phyloP scores from a whole-genome alignment of 768 basidiomycete species.

The Lactifluus pinguis region DNA sequence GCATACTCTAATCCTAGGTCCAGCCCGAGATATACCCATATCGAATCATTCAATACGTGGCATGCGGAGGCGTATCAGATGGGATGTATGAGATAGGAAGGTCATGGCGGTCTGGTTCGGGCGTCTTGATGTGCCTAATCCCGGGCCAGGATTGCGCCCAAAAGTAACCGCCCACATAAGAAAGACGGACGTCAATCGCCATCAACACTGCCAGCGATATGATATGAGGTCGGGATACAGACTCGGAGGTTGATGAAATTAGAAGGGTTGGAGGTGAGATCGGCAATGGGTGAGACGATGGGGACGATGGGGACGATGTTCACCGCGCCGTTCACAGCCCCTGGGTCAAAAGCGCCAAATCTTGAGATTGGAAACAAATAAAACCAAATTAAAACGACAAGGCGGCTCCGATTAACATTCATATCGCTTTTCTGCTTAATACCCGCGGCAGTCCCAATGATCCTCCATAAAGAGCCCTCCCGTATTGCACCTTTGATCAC shows the following conservation, averaged over 20 bases:
- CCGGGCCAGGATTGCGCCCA: neutral
- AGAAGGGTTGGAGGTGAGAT: no score
- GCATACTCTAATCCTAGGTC: neutral
- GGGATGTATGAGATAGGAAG: neutral
- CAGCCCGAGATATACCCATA: constrained; percentile 15
- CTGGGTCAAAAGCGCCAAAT: no score
- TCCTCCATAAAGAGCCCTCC: neutral
- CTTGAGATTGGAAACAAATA: neutral
- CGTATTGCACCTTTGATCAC: neutral
- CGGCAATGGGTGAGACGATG: no score
- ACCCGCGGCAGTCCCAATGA: no score
- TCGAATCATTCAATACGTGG: no score
- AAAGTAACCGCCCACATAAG: neutral
- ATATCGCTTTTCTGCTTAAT: neutral
- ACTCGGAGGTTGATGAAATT: no score
- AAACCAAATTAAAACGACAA: neutral
- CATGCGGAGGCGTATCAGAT: neutral
- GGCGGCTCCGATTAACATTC: neutral
- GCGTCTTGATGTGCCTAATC: neutral
- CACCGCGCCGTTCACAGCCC: no score
- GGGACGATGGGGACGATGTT: no score
- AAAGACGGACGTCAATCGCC: no score
- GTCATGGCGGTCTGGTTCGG: neutral
- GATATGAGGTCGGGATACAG: no score
- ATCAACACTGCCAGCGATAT: no score